phyloP scores from a whole-genome alignment of 345 rosid genomes.

The Clausena lansium region DNA sequence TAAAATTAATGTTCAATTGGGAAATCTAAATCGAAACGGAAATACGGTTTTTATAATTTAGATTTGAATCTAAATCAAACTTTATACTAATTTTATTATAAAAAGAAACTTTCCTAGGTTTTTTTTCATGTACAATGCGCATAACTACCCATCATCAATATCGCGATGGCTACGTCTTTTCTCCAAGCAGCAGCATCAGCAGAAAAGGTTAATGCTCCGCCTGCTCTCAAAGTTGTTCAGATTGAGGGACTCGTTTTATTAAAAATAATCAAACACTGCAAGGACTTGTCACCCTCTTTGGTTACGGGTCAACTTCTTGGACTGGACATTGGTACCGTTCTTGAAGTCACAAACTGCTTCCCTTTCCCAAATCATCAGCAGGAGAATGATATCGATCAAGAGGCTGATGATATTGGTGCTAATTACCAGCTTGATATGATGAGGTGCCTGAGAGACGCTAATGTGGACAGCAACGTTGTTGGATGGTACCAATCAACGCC shows the following conservation, averaged over 20 bases:
- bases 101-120: too few species aligned
- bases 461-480: conserved; percentile 94
- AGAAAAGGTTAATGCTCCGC: conserved; percentile 66
- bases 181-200: conserved; percentile 78
- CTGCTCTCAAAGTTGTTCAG: conserved; percentile 82
- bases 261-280: conserved; percentile 95
- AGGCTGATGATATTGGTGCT: conserved; percentile 92
- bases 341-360: conserved; percentile 97
- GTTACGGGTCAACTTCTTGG: conserved; percentile 98
- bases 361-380: conserved; percentile 94
- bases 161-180: conserved; percentile 62
- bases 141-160: too few species aligned
- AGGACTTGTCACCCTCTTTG: conserved; percentile 82
- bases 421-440: conserved; percentile 99
- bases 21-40: too few species aligned
- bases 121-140: too few species aligned
- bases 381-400: conserved; percentile 57
- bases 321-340: conserved; percentile 94
- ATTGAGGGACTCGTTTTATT: conserved; percentile 90
- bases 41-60: too few species aligned
- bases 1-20: too few species aligned
- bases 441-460: conserved; percentile 94
- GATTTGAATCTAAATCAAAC: too few species aligned
- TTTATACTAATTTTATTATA: too few species aligned
- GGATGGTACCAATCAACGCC: conserved; percentile 99